Conservation (phyloP, 805 yeast genomes). For the Metschnikowia sp. region DNA sequence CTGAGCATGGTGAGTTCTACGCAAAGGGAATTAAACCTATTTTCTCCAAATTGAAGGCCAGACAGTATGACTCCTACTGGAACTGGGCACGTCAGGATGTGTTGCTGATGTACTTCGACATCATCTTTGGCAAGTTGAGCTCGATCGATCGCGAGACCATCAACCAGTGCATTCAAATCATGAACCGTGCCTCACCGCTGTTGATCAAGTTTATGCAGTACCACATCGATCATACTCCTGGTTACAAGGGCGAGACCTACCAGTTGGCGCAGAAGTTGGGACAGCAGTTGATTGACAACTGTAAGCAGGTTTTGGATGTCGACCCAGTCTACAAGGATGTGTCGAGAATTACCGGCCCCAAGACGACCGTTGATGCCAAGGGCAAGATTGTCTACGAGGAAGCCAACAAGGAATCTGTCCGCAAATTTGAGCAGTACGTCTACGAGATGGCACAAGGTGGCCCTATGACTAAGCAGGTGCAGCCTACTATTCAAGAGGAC, state of each 20-base stretch:
- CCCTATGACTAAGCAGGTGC: conserved; percentile 61
- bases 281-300: conserved; percentile 90
- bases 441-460: conserved; percentile 96
- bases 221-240: conserved; percentile 77
- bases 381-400: conserved; percentile 87
- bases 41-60: conserved; percentile 88
- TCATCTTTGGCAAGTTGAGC: conserved; percentile 88
- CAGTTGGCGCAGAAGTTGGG: conserved; percentile 87
- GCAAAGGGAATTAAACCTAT: conserved; percentile 88
- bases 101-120: conserved; percentile 88
- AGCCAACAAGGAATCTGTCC: conserved; percentile 81
- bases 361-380: conserved; percentile 80
- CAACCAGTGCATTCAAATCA: conserved; percentile 91
- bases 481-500: conserved; percentile 83
- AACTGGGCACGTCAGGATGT: conserved; percentile 99
- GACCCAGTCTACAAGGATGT: conserved; percentile 97
- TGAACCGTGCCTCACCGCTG: conserved; percentile 95
- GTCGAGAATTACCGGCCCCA: conserved; percentile 91
- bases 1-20: conserved; percentile 83
- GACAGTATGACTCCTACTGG: conserved; percentile 97
- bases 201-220: conserved; percentile 96
- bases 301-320: conserved; percentile 74
- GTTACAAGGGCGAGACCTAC: conserved; percentile 85
- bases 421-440: conserved; percentile 94
- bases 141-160: conserved; percentile 95